Percentiles rank a stretch among this genome's conserved stretches.
phyloP scores from a whole-genome alignment of 2,329 filamentous ascomycete genomes.

The Xylariaceae sp. region DNA sequence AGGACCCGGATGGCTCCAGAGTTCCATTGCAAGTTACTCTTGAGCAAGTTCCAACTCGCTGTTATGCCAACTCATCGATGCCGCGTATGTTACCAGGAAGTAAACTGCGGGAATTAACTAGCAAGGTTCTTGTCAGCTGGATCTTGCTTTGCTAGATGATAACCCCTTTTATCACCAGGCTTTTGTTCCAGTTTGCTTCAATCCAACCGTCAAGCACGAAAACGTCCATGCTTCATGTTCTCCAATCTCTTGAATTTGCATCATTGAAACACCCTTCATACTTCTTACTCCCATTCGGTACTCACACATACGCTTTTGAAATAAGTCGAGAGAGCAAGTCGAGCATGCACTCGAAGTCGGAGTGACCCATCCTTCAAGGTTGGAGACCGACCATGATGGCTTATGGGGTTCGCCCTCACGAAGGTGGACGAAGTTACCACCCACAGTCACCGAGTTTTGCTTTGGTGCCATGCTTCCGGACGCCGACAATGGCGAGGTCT shows the following conservation, averaged over 20 bases:
- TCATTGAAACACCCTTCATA: neutral
- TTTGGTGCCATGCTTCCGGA: neutral
- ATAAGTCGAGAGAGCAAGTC: neutral
- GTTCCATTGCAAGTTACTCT: constrained; percentile 3
- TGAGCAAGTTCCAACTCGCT: constrained; percentile 1
- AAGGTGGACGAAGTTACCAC: neutral
- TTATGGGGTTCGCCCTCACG: neutral
- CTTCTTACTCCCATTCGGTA: neutral
- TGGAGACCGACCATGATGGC: neutral
- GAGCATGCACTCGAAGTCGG: neutral
- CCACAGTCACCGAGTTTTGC: neutral
- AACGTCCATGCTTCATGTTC: neutral
- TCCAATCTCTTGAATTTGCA: neutral
- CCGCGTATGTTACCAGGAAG: neutral
- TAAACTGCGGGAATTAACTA: neutral
- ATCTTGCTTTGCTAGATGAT: constrained; percentile 9
- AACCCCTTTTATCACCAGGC: constrained; percentile 10
- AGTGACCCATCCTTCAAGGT: neutral
- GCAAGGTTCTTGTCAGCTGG: neutral
- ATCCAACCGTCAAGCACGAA: neutral
- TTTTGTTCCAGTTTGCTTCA: neutral
- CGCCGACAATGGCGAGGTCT: neutral
- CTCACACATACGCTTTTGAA: neutral
- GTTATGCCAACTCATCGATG: neutral
- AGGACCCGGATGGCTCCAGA: constrained; percentile 5